Conservation (phyloP, 2,329 filamentous ascomycete genomes). For the Aspergillus pseudoterreus region DNA sequence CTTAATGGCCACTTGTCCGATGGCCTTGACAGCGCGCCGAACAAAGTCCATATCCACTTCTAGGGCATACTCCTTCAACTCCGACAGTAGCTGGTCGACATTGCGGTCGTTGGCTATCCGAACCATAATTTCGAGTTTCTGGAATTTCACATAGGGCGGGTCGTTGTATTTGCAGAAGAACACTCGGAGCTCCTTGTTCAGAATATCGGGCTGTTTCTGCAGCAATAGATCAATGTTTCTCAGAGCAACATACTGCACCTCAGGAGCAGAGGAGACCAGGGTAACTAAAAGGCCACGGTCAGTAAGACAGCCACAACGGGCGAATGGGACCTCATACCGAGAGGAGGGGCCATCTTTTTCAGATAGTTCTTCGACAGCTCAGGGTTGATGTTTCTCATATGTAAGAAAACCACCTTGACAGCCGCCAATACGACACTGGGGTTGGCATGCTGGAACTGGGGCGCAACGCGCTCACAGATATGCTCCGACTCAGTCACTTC, state of each 20-base stretch:
- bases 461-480: constrained; percentile 92
- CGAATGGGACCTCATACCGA: constrained; percentile 58
- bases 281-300: constrained; percentile 62
- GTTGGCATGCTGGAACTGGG: constrained; percentile 98
- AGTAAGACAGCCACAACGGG: constrained; percentile 6
- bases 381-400: constrained; percentile 80
- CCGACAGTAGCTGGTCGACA: constrained; percentile 87
- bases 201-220: constrained; percentile 92
- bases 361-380: constrained; percentile 81
- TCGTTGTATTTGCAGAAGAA: constrained; percentile 99
- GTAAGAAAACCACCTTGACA: constrained; percentile 94
- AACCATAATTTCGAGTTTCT: constrained; percentile 99
- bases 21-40: constrained; percentile 86
- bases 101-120: constrained; percentile 97
- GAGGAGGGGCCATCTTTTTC: constrained; percentile 96
- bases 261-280: constrained; percentile 87
- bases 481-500: constrained; percentile 96
- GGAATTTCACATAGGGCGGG: constrained; percentile 92
- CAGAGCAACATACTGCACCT: constrained; percentile 96
- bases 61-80: constrained; percentile 94
- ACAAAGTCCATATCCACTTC: constrained; percentile 99
- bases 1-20: constrained; percentile 97
- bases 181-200: constrained; percentile 94
- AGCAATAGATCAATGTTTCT: constrained; percentile 94
- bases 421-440: constrained; percentile 95